These are phyloP conservation scores for Prototheca wickerhamii DNA, from an alignment of 163 green algal species.

Conservation along the genomic window DNA sequence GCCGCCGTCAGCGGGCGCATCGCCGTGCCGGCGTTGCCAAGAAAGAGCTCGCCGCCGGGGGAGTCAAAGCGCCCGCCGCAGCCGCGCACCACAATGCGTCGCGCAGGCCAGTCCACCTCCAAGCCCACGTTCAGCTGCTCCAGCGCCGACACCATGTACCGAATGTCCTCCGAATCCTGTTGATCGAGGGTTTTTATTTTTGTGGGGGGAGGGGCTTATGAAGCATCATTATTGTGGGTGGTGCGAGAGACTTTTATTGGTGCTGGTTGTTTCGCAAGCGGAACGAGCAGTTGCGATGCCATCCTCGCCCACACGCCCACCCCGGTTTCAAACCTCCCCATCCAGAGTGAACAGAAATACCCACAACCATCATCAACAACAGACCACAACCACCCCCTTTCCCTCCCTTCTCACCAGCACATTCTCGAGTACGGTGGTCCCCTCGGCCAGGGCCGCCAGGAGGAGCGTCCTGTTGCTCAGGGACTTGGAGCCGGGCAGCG, in stretches of 20 bases:
- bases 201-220: too few relatives aligned
- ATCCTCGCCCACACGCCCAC: too few relatives aligned
- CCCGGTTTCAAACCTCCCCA: too few relatives aligned
- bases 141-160: constrained; percentile 89
- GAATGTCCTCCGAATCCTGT: constrained; percentile 93
- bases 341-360: not conserved
- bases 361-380: not conserved
- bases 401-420: constrained; percentile 62
- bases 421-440: constrained; percentile 86
- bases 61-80: constrained; percentile 65
- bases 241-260: too few relatives aligned
- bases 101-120: constrained; percentile 66
- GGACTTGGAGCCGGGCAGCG: constrained; percentile 93
- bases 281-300: too few relatives aligned
- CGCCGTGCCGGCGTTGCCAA: constrained; percentile 98
- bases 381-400: not conserved
- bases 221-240: too few relatives aligned
- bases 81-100: constrained; percentile 63
- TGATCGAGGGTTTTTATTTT: not conserved
- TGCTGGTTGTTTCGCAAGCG: not conserved
- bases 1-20: constrained; percentile 94
- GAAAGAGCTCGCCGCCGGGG: constrained; percentile 74
- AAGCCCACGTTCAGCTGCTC: constrained; percentile 81
- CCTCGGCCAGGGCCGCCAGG: constrained; percentile 85
- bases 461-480: constrained; percentile 96